Conservation (phyloP, 805 yeast species). For the Pichia nanzhaoensis region DNA sequence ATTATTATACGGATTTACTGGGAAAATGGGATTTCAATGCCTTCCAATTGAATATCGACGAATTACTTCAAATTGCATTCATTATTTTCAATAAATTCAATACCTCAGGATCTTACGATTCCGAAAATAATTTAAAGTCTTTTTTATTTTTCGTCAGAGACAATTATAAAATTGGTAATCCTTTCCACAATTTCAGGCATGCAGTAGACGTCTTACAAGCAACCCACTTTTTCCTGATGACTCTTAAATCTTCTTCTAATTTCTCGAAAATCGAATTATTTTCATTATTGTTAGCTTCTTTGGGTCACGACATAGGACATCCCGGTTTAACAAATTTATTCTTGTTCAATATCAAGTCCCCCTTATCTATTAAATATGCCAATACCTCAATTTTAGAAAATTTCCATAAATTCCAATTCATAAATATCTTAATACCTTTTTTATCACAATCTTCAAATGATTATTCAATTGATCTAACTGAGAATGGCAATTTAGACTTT, state of each 20-base stretch:
- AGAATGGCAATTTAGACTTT: slow-evolving; percentile 31
- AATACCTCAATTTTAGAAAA: slow-evolving; percentile 73
- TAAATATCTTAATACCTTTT: slow-evolving; percentile 29
- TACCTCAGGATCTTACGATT: slow-evolving; percentile 12
- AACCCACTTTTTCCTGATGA: slow-evolving; percentile 52
- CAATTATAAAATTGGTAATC: slow-evolving; percentile 76
- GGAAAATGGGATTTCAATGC: slow-evolving; percentile 69
- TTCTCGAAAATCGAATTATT: slow-evolving; percentile 35
- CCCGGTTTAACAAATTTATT: slow-evolving; percentile 90
- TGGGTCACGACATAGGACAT: slow-evolving; percentile 95
- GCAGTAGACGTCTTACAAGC: slow-evolving; percentile 95
- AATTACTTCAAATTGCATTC: slow-evolving; percentile 53
- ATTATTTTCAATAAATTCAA: slow-evolving; percentile 36
- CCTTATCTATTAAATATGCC: slow-evolving; percentile 55
- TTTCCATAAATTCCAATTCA: slow-evolving; percentile 68
- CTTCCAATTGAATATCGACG: slow-evolving; percentile 57
- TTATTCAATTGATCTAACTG: slow-evolving; percentile 12
- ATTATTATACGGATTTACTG: slow-evolving; percentile 29
- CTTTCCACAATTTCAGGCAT: slow-evolving; percentile 93
- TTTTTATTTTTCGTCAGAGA: slow-evolving; percentile 66
- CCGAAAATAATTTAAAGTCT: slow-evolving; percentile 7
- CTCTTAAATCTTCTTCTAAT: too few species aligned
- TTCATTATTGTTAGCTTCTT: slow-evolving; percentile 67
- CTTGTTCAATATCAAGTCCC: slow-evolving; percentile 50
- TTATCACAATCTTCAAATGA: slow-evolving; percentile 17